Evolutionary conservation across 345 rosid genomes (phyloP).

Genomic region (Garcia nutans): DNA sequence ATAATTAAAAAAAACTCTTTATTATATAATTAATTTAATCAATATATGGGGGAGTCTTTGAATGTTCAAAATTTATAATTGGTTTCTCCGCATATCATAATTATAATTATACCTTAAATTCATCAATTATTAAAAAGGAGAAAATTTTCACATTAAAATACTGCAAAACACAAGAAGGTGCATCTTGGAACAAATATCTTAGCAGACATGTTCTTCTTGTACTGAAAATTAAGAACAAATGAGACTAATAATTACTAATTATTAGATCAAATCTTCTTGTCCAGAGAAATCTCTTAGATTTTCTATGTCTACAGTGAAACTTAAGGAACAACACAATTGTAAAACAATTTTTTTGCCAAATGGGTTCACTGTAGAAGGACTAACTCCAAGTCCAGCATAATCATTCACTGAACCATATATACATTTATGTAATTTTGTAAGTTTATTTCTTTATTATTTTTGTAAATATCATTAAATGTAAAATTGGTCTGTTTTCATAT

Average conservation of each 20-base stretch:
- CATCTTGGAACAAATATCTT: not conserved
- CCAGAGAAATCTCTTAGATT: constrained; percentile 10
- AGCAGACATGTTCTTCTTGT: not conserved
- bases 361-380: constrained; percentile 56
- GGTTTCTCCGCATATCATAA: too few relatives aligned
- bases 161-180: not conserved
- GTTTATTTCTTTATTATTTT: too few relatives aligned
- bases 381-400: constrained; percentile 35
- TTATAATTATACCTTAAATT: too few relatives aligned
- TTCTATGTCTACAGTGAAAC: not conserved
- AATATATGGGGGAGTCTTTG: too few relatives aligned
- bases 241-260: not conserved
- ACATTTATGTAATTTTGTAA: not conserved
- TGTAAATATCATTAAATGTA: not conserved
- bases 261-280: not conserved
- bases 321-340: constrained; percentile 25
- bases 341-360: constrained; percentile 1
- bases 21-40: too few relatives aligned
- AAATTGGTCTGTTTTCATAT: constrained; percentile 38
- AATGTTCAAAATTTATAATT: too few relatives aligned
- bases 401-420: constrained; percentile 25
- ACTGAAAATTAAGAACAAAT: not conserved
- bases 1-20: too few relatives aligned
- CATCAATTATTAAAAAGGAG: too few relatives aligned
- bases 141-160: too few relatives aligned